Conservation (phyloP, 495 filamentous ascomycete genomes). For the Astrothelium subdiscretum region DNA sequence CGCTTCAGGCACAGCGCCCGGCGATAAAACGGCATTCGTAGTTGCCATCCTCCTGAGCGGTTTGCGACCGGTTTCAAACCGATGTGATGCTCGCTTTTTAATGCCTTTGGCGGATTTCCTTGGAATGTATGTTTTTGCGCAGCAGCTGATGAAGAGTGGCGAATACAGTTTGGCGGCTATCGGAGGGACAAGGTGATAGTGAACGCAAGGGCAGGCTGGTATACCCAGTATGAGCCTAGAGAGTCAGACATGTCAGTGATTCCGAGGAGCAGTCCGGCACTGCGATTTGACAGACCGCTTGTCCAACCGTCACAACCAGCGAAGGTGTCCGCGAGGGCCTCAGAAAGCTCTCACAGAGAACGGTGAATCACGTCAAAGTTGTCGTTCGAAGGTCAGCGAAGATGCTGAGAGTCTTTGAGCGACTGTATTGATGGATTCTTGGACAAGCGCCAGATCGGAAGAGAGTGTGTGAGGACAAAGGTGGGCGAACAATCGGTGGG, state of each 20-base stretch:
- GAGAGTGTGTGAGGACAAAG: conserved; percentile 7
- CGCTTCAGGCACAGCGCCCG: conserved; percentile 25
- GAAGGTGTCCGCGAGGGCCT: conserved; percentile 27
- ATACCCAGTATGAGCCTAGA: neutral
- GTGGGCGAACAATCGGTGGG: neutral
- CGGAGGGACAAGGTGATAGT: neutral
- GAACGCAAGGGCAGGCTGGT: neutral
- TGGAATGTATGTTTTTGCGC: conserved; percentile 37
- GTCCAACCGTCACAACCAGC: conserved; percentile 26
- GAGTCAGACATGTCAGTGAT: neutral
- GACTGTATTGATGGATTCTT: conserved; percentile 7
- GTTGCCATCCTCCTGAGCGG: conserved; percentile 18
- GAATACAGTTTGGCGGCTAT: conserved; percentile 52
- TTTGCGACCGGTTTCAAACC: conserved; percentile 21
- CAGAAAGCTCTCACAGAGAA: conserved; percentile 20
- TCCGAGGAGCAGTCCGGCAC: neutral
- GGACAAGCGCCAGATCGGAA: conserved; percentile 9
- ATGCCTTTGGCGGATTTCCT: conserved; percentile 32
- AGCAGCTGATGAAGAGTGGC: conserved; percentile 47
- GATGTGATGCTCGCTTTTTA: conserved; percentile 27
- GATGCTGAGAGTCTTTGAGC: conserved; percentile 12
- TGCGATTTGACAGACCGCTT: conserved; percentile 6
- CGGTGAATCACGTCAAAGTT: conserved; percentile 14
- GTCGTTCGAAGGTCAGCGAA: conserved; percentile 9
- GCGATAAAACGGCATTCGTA: conserved; percentile 28